A percentile compares a stretch with the other conserved stretches of the same genome.
Conservation (phyloP, 2,329 filamentous ascomycete genomes). For the Neospermospora avenae region DNA sequence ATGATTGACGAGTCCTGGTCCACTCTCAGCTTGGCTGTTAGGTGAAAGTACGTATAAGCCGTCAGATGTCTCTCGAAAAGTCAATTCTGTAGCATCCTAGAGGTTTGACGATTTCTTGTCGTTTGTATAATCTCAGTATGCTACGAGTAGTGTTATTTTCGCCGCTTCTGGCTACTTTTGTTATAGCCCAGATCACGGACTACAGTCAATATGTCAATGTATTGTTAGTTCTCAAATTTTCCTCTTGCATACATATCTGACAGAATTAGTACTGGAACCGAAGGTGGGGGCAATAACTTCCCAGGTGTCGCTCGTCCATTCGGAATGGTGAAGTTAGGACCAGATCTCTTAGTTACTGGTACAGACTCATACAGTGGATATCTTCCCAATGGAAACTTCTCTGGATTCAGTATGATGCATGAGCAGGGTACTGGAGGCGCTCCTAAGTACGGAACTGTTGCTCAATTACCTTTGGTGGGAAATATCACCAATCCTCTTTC, state of each 20-base stretch:
- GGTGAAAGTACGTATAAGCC: no score
- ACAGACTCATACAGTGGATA: slow-evolving; percentile 53
- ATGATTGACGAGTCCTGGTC: no score
- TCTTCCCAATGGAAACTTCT: slow-evolving; percentile 48
- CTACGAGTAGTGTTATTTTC: neutral
- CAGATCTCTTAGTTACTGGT: slow-evolving; percentile 41
- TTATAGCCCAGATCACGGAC: slow-evolving; percentile 13
- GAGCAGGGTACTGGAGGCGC: slow-evolving; percentile 66
- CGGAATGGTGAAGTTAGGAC: slow-evolving; percentile 44
- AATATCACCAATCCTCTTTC: slow-evolving; percentile 51
- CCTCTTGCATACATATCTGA: neutral
- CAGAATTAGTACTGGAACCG: slow-evolving; percentile 33
- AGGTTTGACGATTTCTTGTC: neutral
- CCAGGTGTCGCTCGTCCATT: slow-evolving; percentile 43
- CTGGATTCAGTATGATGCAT: slow-evolving; percentile 62
- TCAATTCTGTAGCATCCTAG: no score
- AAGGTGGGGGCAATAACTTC: slow-evolving; percentile 45
- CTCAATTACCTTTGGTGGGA: slow-evolving; percentile 55
- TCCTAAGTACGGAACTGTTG: slow-evolving; percentile 66
- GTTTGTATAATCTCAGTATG: neutral
- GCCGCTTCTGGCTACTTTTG: neutral
- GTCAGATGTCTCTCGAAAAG: no score
- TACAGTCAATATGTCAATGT: slow-evolving; percentile 30
- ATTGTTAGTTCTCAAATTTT: slow-evolving; percentile 19
- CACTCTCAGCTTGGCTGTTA: no score